These are phyloP conservation scores for Amphicarpaea edgeworthii DNA, from an alignment of 306 rosid genomes.

Conservation along the genomic window DNA sequence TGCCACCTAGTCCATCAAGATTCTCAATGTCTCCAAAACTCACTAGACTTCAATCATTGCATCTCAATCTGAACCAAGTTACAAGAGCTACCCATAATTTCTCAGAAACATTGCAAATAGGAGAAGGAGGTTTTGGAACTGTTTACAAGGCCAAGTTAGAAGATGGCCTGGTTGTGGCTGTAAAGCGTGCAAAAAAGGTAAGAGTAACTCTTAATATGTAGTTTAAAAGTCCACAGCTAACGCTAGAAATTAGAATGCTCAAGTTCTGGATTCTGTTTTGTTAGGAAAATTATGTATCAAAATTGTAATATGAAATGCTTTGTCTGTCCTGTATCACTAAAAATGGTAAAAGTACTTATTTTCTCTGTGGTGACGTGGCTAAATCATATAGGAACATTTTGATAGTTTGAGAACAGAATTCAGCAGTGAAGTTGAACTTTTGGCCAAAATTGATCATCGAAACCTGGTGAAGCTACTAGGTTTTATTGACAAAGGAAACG, in stretches of 20 bases:
- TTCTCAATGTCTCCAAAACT: conserved; percentile 78
- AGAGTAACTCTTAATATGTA: conserved; percentile 23
- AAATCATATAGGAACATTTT: conserved; percentile 69
- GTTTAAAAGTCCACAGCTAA: background rate
- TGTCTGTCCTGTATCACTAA: conserved; percentile 20
- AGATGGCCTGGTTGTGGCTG: conserved; percentile 76
- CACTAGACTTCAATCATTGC: conserved; percentile 74
- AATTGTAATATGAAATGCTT: conserved; percentile 26
- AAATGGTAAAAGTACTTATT: conserved; percentile 6
- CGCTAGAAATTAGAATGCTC: conserved; percentile 15
- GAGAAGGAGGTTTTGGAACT: conserved; percentile 97
- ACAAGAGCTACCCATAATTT: conserved; percentile 80
- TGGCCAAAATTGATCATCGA: conserved; percentile 95
- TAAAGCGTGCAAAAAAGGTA: conserved; percentile 93
- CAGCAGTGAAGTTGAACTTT: conserved; percentile 85
- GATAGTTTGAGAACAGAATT: conserved; percentile 86
- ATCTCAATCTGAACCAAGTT: conserved; percentile 79
- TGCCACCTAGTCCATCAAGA: conserved; percentile 89
- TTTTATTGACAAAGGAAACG: conserved; percentile 81
- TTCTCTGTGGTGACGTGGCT: conserved; percentile 38
- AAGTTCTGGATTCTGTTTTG: conserved; percentile 32
- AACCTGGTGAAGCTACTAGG: conserved; percentile 93
- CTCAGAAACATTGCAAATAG: conserved; percentile 74
- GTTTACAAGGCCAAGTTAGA: conserved; percentile 91
- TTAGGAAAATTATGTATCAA: conserved; percentile 1